Evolutionary conservation across 2,329 filamentous ascomycete species (phyloP).

Genomic region (Nemania diffusa): DNA sequence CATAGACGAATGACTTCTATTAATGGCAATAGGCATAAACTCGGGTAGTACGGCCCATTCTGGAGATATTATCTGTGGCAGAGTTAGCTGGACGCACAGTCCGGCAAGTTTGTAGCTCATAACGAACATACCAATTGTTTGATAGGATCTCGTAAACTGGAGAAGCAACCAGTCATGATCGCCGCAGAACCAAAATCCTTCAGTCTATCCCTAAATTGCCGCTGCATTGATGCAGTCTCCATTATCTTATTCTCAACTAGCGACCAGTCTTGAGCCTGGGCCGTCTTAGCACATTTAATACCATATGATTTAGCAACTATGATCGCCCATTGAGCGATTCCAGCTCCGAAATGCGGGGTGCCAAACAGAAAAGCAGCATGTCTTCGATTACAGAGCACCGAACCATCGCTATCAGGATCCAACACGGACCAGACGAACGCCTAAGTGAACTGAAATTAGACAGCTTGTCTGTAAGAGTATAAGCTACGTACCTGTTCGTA

Average conservation of each 20-base stretch:
- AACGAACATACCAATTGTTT: neutral
- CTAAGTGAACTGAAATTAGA: neutral
- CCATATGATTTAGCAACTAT: slow-evolving; percentile 1
- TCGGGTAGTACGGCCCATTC: slow-evolving; percentile 6
- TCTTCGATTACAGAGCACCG: neutral
- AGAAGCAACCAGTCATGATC: neutral
- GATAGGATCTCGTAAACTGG: neutral
- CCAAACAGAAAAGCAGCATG: slow-evolving; percentile 5
- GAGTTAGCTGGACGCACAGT: neutral
- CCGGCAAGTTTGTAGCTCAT: neutral
- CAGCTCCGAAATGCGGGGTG: slow-evolving; percentile 2
- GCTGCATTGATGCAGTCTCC: neutral
- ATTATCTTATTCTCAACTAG: neutral
- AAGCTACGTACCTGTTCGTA: neutral
- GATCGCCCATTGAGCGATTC: slow-evolving; percentile 5
- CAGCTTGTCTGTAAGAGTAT: too few species aligned
- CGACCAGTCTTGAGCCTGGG: slow-evolving; percentile 8
- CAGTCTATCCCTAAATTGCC: neutral
- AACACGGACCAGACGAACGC: neutral
- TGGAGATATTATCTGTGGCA: neutral
- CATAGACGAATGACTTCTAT: neutral
- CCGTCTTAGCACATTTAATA: neutral
- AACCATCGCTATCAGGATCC: neutral
- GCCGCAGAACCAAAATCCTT: neutral
- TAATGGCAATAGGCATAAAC: neutral